These are phyloP conservation scores for Epicoccum sorghinum DNA, from an alignment of 2,329 filamentous ascomycete species.

Conservation along the genomic window DNA sequence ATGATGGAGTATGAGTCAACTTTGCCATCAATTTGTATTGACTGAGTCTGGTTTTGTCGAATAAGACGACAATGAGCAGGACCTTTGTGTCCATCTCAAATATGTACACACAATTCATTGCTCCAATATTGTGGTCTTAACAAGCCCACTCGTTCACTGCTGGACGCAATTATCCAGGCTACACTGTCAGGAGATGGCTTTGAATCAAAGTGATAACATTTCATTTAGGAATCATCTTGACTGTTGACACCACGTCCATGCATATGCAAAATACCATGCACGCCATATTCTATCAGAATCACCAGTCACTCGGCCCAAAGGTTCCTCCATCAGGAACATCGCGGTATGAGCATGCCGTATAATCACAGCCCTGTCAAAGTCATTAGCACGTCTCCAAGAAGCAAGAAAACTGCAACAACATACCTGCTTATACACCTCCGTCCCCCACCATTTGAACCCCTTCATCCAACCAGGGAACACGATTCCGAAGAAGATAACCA, in stretches of 20 bases:
- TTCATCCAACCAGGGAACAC: constrained; percentile 79
- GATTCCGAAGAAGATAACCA: constrained; percentile 84
- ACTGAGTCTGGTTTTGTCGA: too few relatives aligned
- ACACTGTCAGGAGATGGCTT: too few relatives aligned
- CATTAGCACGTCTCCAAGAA: not conserved
- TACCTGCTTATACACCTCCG: constrained; percentile 77
- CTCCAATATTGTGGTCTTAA: too few relatives aligned
- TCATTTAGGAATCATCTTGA: too few relatives aligned
- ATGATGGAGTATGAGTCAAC: too few relatives aligned
- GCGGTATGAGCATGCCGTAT: constrained; percentile 77
- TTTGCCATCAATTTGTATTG: too few relatives aligned
- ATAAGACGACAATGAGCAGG: too few relatives aligned
- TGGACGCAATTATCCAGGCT: too few relatives aligned
- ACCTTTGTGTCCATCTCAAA: too few relatives aligned
- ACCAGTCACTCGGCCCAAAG: constrained; percentile 45
- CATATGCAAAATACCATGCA: constrained; percentile 4
- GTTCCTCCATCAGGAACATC: constrained; percentile 53
- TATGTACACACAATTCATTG: too few relatives aligned
- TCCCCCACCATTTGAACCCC: constrained; percentile 85
- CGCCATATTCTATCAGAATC: constrained; percentile 12
- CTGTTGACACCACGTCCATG: constrained; percentile 2
- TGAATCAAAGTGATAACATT: too few relatives aligned
- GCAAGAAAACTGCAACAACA: constrained; percentile 13
- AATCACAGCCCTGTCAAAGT: constrained; percentile 70
- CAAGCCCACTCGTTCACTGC: too few relatives aligned